These are phyloP conservation scores for Opeltia flavorubescens DNA, from an alignment of 495 filamentous ascomycete genomes.

Conservation along the genomic window DNA sequence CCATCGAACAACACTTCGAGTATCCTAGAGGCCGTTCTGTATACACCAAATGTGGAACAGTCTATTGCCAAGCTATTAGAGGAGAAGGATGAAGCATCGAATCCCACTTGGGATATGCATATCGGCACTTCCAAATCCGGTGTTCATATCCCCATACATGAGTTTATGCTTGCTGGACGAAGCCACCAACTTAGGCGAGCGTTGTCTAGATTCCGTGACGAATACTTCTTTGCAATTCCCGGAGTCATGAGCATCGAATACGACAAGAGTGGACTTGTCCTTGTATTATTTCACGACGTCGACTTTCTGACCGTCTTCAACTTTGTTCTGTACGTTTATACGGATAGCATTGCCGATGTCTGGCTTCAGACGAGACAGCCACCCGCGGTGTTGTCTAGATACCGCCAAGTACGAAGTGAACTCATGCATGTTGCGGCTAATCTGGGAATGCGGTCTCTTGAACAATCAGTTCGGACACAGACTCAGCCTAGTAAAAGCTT, in stretches of 20 bases:
- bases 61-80: slow-evolving; percentile 32
- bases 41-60: slow-evolving; percentile 40
- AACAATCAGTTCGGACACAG: slow-evolving; percentile 63
- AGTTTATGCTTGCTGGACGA: slow-evolving; percentile 60
- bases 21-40: slow-evolving; percentile 33
- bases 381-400: slow-evolving; percentile 47
- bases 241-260: slow-evolving; percentile 49
- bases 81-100: slow-evolving; percentile 3
- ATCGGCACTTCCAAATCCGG: slow-evolving; percentile 46
- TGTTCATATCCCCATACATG: slow-evolving; percentile 63
- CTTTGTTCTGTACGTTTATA: slow-evolving; percentile 65
- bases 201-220: slow-evolving; percentile 36
- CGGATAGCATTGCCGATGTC: slow-evolving; percentile 64
- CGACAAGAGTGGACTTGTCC: slow-evolving; percentile 29
- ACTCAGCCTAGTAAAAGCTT: slow-evolving; percentile 45
- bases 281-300: slow-evolving; percentile 47
- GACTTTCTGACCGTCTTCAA: slow-evolving; percentile 69
- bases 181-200: slow-evolving; percentile 53
- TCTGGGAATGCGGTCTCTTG: slow-evolving; percentile 52
- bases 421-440: slow-evolving; percentile 63
- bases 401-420: slow-evolving; percentile 65
- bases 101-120: slow-evolving; percentile 26
- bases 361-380: slow-evolving; percentile 61
- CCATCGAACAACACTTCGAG: slow-evolving; percentile 12
- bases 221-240: slow-evolving; percentile 29